phyloP scores from a whole-genome alignment of 2,329 filamentous ascomycete genomes.

The Sordariomycetes sp. region DNA sequence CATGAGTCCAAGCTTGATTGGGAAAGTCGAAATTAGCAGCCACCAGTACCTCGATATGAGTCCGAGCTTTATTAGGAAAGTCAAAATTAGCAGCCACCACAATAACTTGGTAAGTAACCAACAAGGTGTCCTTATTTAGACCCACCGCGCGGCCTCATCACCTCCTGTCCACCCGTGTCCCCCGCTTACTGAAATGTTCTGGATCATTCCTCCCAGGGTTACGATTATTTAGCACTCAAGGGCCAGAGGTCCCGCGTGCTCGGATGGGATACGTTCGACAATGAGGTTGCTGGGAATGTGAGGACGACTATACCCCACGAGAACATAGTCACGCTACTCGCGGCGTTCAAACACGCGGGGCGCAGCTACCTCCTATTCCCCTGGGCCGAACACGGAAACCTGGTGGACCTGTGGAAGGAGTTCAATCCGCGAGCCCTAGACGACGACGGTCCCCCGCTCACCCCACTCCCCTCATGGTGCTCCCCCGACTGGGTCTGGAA shows the following conservation, averaged over 20 bases:
- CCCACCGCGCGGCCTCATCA: too few relatives aligned
- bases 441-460: too few relatives aligned
- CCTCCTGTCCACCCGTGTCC: not conserved
- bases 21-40: not conserved
- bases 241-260: not conserved
- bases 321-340: not conserved
- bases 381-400: slow-evolving; percentile 1
- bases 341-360: not conserved
- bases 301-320: not conserved
- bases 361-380: not conserved
- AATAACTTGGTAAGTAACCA: not conserved
- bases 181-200: not conserved
- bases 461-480: not conserved
- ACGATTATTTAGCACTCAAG: slow-evolving; percentile 1
- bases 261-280: not conserved
- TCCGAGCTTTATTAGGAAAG: not conserved
- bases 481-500: not conserved
- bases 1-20: not conserved
- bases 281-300: not conserved
- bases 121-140: not conserved
- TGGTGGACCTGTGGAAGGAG: slow-evolving; percentile 9
- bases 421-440: not conserved
- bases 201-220: not conserved
- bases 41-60: not conserved
- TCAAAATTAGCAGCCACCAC: not conserved